Percentiles rank a stretch among this genome's conserved stretches.
Evolutionary conservation across 352 stramenopile genomes (phyloP).

Genomic region (Globisporangium emineosum): DNA sequence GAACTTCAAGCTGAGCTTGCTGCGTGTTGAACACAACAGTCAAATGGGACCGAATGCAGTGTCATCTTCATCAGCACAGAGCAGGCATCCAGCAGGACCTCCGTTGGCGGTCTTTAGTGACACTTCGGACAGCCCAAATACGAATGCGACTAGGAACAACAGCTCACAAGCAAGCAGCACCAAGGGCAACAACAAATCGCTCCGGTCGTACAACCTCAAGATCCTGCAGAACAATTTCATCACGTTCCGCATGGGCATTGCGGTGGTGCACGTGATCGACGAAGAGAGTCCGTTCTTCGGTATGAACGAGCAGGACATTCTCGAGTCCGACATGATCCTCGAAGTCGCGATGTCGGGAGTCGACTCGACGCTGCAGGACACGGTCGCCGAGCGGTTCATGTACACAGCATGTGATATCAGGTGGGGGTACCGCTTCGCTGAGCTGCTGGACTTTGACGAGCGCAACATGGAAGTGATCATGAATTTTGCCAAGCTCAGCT

Average conservation of each 20-base stretch:
- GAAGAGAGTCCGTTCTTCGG: slow-evolving; percentile 61
- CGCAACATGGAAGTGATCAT: slow-evolving; percentile 63
- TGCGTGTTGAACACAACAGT: slow-evolving; percentile 64
- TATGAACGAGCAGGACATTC: slow-evolving; percentile 56
- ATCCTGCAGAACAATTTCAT: slow-evolving; percentile 84
- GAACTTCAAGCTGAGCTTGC: slow-evolving; percentile 72
- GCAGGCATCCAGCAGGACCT: not conserved
- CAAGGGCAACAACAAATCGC: slow-evolving; percentile 26
- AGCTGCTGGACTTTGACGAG: slow-evolving; percentile 74
- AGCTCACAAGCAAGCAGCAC: slow-evolving; percentile 6
- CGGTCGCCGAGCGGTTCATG: slow-evolving; percentile 72
- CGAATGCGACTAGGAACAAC: not conserved
- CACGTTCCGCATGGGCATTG: slow-evolving; percentile 81
- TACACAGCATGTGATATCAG: slow-evolving; percentile 66
- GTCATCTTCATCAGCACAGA: not conserved
- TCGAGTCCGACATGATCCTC: slow-evolving; percentile 68
- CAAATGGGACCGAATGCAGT: not conserved
- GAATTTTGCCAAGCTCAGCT: slow-evolving; percentile 77
- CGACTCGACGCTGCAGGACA: slow-evolving; percentile 82
- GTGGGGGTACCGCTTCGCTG: slow-evolving; percentile 71
- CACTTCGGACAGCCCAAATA: not conserved
- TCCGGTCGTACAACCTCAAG: slow-evolving; percentile 78
- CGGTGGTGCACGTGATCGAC: slow-evolving; percentile 78
- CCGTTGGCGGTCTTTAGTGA: not conserved
- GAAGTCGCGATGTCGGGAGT: slow-evolving; percentile 76